Conservation (phyloP, 805 yeast species). For the Myxozyma vanderwaltii region DNA sequence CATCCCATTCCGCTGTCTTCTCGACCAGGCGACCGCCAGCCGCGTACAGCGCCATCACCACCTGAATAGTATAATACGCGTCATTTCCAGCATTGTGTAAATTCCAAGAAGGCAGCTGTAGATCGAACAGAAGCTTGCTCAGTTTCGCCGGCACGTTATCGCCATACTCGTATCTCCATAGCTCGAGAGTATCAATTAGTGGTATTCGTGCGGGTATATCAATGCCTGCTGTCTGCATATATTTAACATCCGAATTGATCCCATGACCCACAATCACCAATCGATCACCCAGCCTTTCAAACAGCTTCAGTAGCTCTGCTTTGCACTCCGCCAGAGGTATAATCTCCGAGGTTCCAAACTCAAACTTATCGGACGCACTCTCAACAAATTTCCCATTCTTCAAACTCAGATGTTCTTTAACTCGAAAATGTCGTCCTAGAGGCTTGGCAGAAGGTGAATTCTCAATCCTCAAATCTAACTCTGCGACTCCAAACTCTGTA, state of each 20-base stretch:
- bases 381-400: slow-evolving; percentile 20
- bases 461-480: background rate
- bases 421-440: slow-evolving; percentile 9
- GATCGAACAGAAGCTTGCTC: background rate
- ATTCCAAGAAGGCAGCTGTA: slow-evolving; percentile 13
- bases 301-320: background rate
- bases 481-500: slow-evolving; percentile 24
- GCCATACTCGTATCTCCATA: slow-evolving; percentile 12
- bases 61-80: slow-evolving; percentile 29
- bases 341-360: slow-evolving; percentile 18
- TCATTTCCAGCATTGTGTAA: slow-evolving; percentile 34
- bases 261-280: slow-evolving; percentile 28
- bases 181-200: slow-evolving; percentile 6
- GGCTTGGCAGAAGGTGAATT: background rate
- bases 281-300: background rate
- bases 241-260: slow-evolving; percentile 14
- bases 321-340: background rate
- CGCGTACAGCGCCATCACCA: slow-evolving; percentile 8
- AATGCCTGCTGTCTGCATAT: slow-evolving; percentile 4
- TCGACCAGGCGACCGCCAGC: background rate
- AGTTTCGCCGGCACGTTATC: slow-evolving; percentile 2
- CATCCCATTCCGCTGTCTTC: background rate
- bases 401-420: slow-evolving; percentile 11
- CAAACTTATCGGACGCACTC: slow-evolving; percentile 20
- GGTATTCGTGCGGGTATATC: background rate